These are phyloP conservation scores for Cryphonectria parasitica DNA, from an alignment of 2,329 filamentous ascomycete genomes.

Conservation along the genomic window DNA sequence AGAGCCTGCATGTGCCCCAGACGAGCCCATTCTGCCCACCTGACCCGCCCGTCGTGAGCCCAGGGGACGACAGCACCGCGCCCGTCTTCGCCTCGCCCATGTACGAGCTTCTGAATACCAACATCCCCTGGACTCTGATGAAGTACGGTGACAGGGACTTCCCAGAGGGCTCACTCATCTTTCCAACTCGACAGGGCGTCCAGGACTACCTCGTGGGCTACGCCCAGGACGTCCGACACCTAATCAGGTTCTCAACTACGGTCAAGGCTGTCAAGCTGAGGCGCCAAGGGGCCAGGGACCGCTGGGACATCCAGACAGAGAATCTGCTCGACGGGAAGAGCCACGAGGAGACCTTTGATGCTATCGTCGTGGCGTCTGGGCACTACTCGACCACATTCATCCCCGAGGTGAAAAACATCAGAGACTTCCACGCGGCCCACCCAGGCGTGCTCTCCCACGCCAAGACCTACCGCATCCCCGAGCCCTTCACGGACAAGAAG, in stretches of 20 bases:
- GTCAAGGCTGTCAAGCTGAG: constrained; percentile 62
- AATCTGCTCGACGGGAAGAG: constrained; percentile 15
- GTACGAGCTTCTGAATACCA: constrained; percentile 82
- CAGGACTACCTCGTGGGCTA: constrained; percentile 76
- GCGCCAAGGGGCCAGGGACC: constrained; percentile 42
- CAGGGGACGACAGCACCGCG: constrained; percentile 38
- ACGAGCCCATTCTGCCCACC: constrained; percentile 64
- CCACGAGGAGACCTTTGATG: constrained; percentile 64
- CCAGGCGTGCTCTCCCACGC: constrained; percentile 71
- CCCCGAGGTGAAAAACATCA: constrained; percentile 64
- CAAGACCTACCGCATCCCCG: constrained; percentile 75
- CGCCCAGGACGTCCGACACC: constrained; percentile 65
- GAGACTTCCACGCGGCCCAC: constrained; percentile 61
- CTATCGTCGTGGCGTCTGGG: constrained; percentile 74
- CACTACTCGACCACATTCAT: constrained; percentile 74
- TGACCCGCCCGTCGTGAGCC: constrained; percentile 65
- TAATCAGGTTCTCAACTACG: constrained; percentile 72
- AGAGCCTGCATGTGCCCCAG: constrained; percentile 65
- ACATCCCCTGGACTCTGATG: constrained; percentile 85
- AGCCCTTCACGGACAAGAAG: constrained; percentile 68
- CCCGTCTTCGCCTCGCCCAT: constrained; percentile 79
- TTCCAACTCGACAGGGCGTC: constrained; percentile 73
- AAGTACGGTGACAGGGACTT: constrained; percentile 73
- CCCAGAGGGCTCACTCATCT: constrained; percentile 66
- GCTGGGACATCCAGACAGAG: constrained; percentile 56